Evolutionary conservation across 2,329 filamentous ascomycete genomes (phyloP).

Genomic region (Cercospora nicotianae): DNA sequence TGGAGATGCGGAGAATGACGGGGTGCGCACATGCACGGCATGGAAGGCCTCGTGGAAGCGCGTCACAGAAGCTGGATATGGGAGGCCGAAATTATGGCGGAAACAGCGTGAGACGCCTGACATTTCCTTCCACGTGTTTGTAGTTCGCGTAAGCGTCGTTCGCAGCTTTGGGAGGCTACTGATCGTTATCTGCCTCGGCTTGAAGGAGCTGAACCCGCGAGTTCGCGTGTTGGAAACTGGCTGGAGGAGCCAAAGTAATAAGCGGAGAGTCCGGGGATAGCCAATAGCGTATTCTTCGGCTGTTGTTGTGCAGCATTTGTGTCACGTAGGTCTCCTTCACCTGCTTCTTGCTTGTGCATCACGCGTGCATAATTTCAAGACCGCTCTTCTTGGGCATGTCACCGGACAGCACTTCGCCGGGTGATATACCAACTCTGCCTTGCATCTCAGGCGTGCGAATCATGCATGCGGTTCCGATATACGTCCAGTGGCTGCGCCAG

Average conservation of each 20-base stretch:
- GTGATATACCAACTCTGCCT: not conserved
- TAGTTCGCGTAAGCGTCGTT: not conserved
- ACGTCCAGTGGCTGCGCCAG: no score
- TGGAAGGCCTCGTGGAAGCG: not conserved
- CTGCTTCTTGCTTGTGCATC: not conserved
- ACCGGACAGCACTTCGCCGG: not conserved
- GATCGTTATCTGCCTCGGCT: not conserved
- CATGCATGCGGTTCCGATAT: no score
- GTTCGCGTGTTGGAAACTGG: not conserved
- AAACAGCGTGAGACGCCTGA: not conserved
- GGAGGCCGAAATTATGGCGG: slow-evolving; percentile 6
- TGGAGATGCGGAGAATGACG: slow-evolving; percentile 14
- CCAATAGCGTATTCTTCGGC: not conserved
- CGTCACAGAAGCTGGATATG: not conserved
- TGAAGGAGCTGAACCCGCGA: not conserved
- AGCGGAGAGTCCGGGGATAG: not conserved
- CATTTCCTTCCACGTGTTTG: not conserved
- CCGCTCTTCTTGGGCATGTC: not conserved
- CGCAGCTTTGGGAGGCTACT: not conserved
- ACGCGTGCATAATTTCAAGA: not conserved
- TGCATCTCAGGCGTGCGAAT: no score
- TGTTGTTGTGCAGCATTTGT: not conserved
- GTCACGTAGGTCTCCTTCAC: not conserved
- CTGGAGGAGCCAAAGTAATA: not conserved
- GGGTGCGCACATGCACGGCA: not conserved